Conservation (phyloP, 1,139 yeast genomes). For the Hyphopichia buzzinii region DNA sequence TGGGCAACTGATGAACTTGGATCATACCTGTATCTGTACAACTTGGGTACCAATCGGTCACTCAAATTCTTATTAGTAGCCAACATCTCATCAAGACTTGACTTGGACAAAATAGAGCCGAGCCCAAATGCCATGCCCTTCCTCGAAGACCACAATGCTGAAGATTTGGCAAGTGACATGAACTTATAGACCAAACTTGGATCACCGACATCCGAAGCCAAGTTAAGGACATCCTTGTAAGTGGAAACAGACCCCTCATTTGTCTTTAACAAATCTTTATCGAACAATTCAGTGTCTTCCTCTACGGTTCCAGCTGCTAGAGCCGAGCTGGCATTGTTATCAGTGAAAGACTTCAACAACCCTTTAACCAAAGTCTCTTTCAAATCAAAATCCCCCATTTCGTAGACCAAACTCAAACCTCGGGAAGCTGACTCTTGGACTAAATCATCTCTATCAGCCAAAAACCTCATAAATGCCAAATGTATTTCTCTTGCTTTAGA, state of each 20-base stretch:
- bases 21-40: constrained; percentile 82
- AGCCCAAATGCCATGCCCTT: constrained; percentile 94
- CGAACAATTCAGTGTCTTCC: constrained; percentile 81
- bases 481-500: constrained; percentile 59
- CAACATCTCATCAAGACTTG: constrained; percentile 66
- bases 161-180: constrained; percentile 87
- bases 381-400: constrained; percentile 65
- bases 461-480: constrained; percentile 66
- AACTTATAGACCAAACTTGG: constrained; percentile 91
- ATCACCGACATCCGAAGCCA: constrained; percentile 94
- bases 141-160: constrained; percentile 89
- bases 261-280: constrained; percentile 74
- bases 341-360: constrained; percentile 78
- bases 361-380: constrained; percentile 74
- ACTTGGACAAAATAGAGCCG: constrained; percentile 78
- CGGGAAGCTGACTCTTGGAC: constrained; percentile 90
- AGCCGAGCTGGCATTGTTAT: constrained; percentile 49
- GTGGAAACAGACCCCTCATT: constrained; percentile 87
- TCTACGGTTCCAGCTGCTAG: constrained; percentile 69
- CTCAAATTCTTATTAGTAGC: constrained; percentile 54
- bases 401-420: constrained; percentile 81
- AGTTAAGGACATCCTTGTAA: constrained; percentile 75
- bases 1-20: constrained; percentile 73
- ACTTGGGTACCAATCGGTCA: constrained; percentile 68
- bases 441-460: constrained; percentile 78